phyloP scores from a whole-genome alignment of 805 yeast species.

The Suhomyces pyralidae region DNA sequence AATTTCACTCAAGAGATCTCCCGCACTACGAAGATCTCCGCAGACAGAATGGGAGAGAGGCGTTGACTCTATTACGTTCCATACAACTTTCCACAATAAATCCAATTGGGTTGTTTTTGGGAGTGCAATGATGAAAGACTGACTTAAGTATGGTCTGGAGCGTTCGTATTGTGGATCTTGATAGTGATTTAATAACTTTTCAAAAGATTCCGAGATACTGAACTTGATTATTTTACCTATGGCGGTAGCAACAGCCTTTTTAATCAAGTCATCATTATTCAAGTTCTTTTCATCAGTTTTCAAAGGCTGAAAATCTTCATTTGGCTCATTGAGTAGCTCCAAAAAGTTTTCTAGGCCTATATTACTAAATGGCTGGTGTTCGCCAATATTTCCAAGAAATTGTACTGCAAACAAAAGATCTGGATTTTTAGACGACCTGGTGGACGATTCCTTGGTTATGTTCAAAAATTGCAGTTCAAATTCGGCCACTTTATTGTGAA shows the following conservation, averaged over 20 bases:
- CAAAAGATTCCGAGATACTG: constrained; percentile 3
- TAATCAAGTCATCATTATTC: constrained; percentile 7
- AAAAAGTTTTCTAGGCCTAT: constrained; percentile 36
- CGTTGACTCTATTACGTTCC: constrained; percentile 14
- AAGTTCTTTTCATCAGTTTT: constrained; percentile 6
- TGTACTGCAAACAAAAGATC: constrained; percentile 34
- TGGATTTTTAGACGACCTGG: constrained; percentile 4
- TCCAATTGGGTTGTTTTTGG: constrained; percentile 12
- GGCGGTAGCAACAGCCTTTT: constrained; percentile 7
- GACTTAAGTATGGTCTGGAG: constrained; percentile 6
- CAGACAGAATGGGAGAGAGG: constrained; percentile 16
- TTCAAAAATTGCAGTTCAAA: constrained; percentile 29
- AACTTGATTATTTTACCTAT: constrained; percentile 9
- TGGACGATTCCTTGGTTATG: constrained; percentile 32
- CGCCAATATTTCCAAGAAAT: constrained; percentile 51
- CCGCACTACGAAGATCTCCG: constrained; percentile 31
- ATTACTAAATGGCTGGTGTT: not conserved
- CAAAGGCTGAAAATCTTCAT: constrained; percentile 4
- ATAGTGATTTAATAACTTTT: constrained; percentile 5
- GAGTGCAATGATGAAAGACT: constrained; percentile 19
- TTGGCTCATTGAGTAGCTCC: constrained; percentile 24
- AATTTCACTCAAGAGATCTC: constrained; percentile 34
- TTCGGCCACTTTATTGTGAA: constrained; percentile 18
- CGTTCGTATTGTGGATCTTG: constrained; percentile 1
- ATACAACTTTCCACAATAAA: constrained; percentile 25